Evolutionary conservation across 2,329 filamentous ascomycete species (phyloP), one percentile per base, ranked within the genome.

Genomic region (Emergomyces orientalis): DNA sequence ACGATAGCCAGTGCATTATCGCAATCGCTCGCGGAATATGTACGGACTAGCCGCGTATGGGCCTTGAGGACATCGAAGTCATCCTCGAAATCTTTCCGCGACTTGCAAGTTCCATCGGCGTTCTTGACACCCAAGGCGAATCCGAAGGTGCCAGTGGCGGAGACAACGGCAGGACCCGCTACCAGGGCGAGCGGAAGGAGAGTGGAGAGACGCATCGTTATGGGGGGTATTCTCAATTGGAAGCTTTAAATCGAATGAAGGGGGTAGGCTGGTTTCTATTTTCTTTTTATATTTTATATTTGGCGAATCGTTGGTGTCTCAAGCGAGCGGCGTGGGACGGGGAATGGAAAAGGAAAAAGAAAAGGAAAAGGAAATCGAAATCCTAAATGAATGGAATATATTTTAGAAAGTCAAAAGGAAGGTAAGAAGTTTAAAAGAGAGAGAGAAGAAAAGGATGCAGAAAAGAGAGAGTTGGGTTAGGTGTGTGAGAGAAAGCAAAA

Each of bases 81-180:
- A 59, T 76, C 78, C 68, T 84, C 81, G 74, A 87, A 90, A 74
- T 89, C 86, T 55, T 74, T 71, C 52, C 79, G 76, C 45, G 75
- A 75, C 76, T 90, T 90, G 81, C 87, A 90, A 49, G 72, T 74
- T 51, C 81, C 82, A 69, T 85, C 83, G 30, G 80, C 62, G 66
- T 83, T 83, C 72, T 88, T 86, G 69, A 85, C 83, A 64, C 87
- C 87, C 14, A 90, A 78, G 17, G 87, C 81, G 70, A 88, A 88
- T 60, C 87, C 87, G 64, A 88, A 77, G 37, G 74, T 80, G 59
- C 86, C 86, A 43, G 76, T 76, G 45, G 81, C 81, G 39, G 79
- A 76, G 51, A 82, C 80, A 51, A 81, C 72, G 56, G 79, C 74
- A 30, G 82, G 80, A 56, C 79, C 74, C 59, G 75, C 72, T 56